These are phyloP conservation scores for Lathyrus aphaca DNA, from an alignment of 306 rosid genomes.

Conservation along the genomic window DNA sequence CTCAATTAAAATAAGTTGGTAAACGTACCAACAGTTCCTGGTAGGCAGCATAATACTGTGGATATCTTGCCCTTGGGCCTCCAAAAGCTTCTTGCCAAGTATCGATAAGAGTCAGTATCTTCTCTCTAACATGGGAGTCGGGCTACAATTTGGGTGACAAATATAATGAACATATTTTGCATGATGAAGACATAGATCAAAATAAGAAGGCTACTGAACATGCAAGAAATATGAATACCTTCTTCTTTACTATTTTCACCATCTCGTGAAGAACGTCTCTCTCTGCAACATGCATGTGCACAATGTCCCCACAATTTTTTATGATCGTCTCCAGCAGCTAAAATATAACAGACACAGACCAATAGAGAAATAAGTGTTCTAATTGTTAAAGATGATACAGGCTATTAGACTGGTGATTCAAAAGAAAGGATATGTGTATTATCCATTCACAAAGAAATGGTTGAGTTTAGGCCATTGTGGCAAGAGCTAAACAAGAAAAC, in stretches of 20 bases:
- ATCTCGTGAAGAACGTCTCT: slow-evolving; percentile 89
- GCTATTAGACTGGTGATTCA: background rate
- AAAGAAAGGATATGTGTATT: background rate
- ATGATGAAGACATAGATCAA: slow-evolving; percentile 31
- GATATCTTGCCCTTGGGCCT: slow-evolving; percentile 95
- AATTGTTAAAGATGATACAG: background rate
- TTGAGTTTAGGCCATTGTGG: background rate
- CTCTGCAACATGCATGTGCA: slow-evolving; percentile 99
- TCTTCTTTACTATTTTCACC: slow-evolving; percentile 90
- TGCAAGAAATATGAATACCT: slow-evolving; percentile 56
- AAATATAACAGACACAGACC: slow-evolving; percentile 50
- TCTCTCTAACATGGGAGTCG: slow-evolving; percentile 83
- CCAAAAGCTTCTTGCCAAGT: slow-evolving; percentile 99
- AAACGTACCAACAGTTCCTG: slow-evolving; percentile 85
- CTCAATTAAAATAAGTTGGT: slow-evolving; percentile 10
- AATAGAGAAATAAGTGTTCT: slow-evolving; percentile 47
- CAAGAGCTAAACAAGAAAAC: background rate
- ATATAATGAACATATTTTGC: slow-evolving; percentile 42
- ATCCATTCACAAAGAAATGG: background rate
- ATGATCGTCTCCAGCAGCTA: slow-evolving; percentile 92
- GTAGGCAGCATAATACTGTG: slow-evolving; percentile 91
- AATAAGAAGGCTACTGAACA: slow-evolving; percentile 35
- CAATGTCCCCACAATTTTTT: slow-evolving; percentile 97
- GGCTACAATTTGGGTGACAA: slow-evolving; percentile 68
- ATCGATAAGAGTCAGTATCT: slow-evolving; percentile 84